Evolutionary conservation across 768 basidiomycete genomes (phyloP).

Genomic region (Lentinula lateritia): DNA sequence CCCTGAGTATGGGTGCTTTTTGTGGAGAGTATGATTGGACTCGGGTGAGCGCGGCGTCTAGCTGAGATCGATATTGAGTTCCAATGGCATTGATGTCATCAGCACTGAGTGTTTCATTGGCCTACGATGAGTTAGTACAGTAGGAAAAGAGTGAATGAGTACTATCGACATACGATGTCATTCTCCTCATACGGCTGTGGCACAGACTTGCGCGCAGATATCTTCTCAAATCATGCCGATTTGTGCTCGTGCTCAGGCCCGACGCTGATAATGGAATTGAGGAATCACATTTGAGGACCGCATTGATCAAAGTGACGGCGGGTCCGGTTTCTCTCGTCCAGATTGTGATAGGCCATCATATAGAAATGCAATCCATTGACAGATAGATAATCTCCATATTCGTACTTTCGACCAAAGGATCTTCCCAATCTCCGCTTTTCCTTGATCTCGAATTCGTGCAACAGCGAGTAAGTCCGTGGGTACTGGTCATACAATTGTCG

Average conservation of each 20-base stretch:
- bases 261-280: conserved; percentile 16
- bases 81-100: conserved; percentile 48
- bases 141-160: background rate
- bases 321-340: background rate
- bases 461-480: conserved; percentile 37
- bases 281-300: background rate
- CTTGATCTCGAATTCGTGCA: conserved; percentile 12
- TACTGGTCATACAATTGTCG: conserved; percentile 41
- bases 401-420: background rate
- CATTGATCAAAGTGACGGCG: background rate
- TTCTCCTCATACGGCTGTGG: conserved; percentile 79
- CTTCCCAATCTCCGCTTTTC: background rate
- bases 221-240: conserved; percentile 42
- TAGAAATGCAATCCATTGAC: background rate
- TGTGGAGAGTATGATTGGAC: conserved; percentile 41
- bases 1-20: conserved; percentile 48
- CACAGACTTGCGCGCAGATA: conserved; percentile 69
- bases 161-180: conserved; percentile 50
- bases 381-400: background rate
- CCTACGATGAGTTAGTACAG: conserved; percentile 20
- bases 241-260: conserved; percentile 26
- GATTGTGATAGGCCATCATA: background rate
- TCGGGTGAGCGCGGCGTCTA: conserved; percentile 55
- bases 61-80: conserved; percentile 48
- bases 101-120: conserved; percentile 47